phyloP scores from a whole-genome alignment of 352 stramenopile genomes.

The Phytophthora tentaculata region DNA sequence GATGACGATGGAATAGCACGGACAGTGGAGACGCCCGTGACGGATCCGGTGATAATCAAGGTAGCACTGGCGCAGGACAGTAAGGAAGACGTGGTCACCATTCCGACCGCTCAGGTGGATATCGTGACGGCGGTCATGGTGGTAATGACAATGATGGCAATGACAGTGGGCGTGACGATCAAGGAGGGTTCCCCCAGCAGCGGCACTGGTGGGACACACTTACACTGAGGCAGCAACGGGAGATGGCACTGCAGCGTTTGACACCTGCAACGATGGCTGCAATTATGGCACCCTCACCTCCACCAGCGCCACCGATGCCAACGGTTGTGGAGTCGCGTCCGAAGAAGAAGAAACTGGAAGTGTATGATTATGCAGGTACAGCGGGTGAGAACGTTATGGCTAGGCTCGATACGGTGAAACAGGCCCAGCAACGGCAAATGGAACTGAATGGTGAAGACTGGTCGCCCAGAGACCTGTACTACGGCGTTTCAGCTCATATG shows the following conservation, averaged over 20 bases:
- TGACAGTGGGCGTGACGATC: background rate
- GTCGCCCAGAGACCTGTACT: background rate
- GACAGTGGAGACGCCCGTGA: background rate
- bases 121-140: too few species aligned
- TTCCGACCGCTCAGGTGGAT: too few species aligned
- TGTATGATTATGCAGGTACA: background rate
- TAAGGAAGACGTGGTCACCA: too few species aligned
- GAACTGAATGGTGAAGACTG: background rate
- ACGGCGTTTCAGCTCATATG: background rate
- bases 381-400: background rate
- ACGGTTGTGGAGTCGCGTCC: background rate
- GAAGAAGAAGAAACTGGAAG: background rate
- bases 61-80: too few species aligned
- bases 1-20: background rate
- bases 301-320: too few species aligned
- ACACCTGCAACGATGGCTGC: background rate
- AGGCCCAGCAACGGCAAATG: background rate
- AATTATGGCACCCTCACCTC: background rate
- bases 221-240: background rate
- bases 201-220: background rate
- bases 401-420: background rate
- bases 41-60: too few species aligned
- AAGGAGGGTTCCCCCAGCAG: background rate
- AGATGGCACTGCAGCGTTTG: background rate
- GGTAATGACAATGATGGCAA: too few species aligned